phyloP scores from a whole-genome alignment of 164 flowering plant species.

The Hamamelis virginiana region DNA sequence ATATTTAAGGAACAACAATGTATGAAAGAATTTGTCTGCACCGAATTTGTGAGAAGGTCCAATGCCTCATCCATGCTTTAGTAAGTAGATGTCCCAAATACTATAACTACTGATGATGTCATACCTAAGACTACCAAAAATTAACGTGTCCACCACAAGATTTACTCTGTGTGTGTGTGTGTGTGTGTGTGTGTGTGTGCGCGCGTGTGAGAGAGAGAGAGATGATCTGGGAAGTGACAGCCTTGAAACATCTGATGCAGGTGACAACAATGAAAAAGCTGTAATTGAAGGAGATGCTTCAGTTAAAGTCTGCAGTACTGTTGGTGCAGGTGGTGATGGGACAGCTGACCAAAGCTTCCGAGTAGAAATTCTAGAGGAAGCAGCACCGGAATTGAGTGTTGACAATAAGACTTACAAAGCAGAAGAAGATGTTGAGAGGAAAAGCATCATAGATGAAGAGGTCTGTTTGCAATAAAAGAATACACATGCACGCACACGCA shows the following conservation, averaged over 20 bases:
- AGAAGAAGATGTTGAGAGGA: slow-evolving; percentile 1
- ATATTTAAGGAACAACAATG: not conserved
- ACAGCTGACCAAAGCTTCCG: not conserved
- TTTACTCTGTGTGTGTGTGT: not conserved
- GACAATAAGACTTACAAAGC: not conserved
- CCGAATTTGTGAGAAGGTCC: not conserved
- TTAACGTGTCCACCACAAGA: not conserved
- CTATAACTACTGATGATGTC: not conserved
- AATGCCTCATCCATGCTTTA: not conserved
- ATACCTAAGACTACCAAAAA: not conserved
- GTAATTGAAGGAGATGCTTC: not conserved
- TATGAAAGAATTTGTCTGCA: not conserved
- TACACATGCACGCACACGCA: not conserved
- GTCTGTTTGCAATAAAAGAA: not conserved
- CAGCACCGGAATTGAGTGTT: not conserved
- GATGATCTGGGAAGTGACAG: not conserved
- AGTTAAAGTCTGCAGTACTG: not conserved
- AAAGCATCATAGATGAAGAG: not conserved
- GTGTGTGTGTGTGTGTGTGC: too few relatives aligned
- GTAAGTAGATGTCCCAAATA: not conserved
- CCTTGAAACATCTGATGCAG: slow-evolving; percentile 1
- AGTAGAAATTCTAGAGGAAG: not conserved
- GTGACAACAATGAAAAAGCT: not conserved
- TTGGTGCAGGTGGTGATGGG: not conserved
- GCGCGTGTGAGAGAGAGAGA: not conserved